Evolutionary conservation across 495 filamentous ascomycete species (phyloP).

Genomic region (Annulohypoxylon bovei): DNA sequence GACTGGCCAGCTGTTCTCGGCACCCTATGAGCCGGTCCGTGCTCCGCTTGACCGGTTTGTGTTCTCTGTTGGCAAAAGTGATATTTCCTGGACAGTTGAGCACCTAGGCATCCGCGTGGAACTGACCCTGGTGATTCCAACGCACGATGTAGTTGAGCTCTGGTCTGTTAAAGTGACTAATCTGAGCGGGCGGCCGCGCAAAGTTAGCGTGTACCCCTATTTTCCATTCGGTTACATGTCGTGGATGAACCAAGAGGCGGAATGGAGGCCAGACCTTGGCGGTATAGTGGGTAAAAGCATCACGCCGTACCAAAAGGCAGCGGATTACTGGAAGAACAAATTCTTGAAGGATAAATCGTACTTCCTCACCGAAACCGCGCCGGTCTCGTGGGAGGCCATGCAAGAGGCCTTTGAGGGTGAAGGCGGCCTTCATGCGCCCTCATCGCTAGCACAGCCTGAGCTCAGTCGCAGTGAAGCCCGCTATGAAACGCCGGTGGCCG

Average conservation of each 20-base stretch:
- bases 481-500: constrained; percentile 65
- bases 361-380: constrained; percentile 62
- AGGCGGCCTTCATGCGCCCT: constrained; percentile 63
- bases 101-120: constrained; percentile 60
- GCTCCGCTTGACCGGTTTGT: constrained; percentile 58
- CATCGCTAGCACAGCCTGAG: constrained; percentile 49
- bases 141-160: constrained; percentile 63
- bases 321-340: constrained; percentile 67
- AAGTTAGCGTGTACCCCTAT: constrained; percentile 63
- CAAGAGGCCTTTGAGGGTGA: constrained; percentile 66
- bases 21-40: constrained; percentile 65
- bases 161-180: constrained; percentile 66
- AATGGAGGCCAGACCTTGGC: constrained; percentile 57
- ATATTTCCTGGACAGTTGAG: constrained; percentile 64
- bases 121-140: constrained; percentile 63
- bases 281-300: constrained; percentile 61
- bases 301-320: constrained; percentile 65
- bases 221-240: constrained; percentile 69
- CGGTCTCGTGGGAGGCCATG: constrained; percentile 61
- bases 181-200: constrained; percentile 54
- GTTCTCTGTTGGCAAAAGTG: constrained; percentile 65
- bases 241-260: constrained; percentile 68
- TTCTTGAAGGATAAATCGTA: constrained; percentile 66
- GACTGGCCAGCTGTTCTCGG: constrained; percentile 62
- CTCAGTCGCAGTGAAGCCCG: constrained; percentile 59